Percentiles rank a stretch among this genome's conserved stretches.
Conservation (phyloP, 1,139 yeast genomes). For the Candida sojae region DNA sequence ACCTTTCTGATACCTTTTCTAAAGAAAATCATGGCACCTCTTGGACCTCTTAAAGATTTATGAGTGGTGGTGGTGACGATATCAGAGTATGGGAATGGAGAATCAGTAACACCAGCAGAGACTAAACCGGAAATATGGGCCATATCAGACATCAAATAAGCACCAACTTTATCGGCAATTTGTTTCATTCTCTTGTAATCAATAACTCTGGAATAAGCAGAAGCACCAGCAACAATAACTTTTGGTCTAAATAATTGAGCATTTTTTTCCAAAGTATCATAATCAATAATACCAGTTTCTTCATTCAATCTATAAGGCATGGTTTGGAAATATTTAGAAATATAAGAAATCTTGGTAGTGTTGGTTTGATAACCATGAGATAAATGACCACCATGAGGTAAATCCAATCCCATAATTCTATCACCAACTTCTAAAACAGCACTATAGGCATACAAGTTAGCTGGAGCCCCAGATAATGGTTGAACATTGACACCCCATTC, state of each 20-base stretch:
- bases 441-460: conserved; percentile 89
- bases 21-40: conserved; percentile 98
- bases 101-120: conserved; percentile 88
- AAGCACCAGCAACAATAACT: conserved; percentile 93
- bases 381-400: conserved; percentile 97
- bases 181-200: conserved; percentile 88
- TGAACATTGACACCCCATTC: conserved; percentile 98
- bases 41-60: conserved; percentile 96
- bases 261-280: conserved; percentile 81
- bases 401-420: conserved; percentile 92
- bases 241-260: conserved; percentile 91
- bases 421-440: conserved; percentile 92
- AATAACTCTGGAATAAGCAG: conserved; percentile 89
- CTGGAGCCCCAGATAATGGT: conserved; percentile 93
- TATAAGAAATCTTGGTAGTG: conserved; percentile 82
- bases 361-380: conserved; percentile 96
- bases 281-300: conserved; percentile 86
- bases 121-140: conserved; percentile 95
- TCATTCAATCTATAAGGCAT: conserved; percentile 93
- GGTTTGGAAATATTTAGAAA: conserved; percentile 93
- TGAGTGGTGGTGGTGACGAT: conserved; percentile 97
- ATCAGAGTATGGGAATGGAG: conserved; percentile 94
- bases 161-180: conserved; percentile 92
- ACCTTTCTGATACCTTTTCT: conserved; percentile 88
- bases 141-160: conserved; percentile 91